A percentile compares a stretch with the other conserved stretches of the same genome.
Conservation (phyloP, 2,329 filamentous ascomycete species). For the Venturia oleaginea region DNA sequence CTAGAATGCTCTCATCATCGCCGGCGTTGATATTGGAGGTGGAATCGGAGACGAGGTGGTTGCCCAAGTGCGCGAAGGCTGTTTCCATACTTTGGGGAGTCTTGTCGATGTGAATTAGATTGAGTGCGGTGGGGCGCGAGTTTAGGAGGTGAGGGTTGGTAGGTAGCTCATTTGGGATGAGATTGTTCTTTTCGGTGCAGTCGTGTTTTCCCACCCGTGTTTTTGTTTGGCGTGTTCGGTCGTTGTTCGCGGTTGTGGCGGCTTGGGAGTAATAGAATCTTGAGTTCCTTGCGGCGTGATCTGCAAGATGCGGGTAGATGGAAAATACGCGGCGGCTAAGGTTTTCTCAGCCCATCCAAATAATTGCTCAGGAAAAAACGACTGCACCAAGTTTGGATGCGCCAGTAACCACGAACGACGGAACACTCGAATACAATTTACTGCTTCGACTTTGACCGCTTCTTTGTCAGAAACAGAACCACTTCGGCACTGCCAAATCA, state of each 20-base stretch:
- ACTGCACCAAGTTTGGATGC: too few relatives aligned
- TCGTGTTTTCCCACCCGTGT: background rate
- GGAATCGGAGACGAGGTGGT: conserved; percentile 76
- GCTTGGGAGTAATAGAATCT: background rate
- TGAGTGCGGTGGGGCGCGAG: background rate
- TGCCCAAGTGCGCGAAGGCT: conserved; percentile 39
- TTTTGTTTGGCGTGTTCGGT: background rate
- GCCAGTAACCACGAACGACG: too few relatives aligned
- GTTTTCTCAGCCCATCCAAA: too few relatives aligned
- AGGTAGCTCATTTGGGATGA: background rate
- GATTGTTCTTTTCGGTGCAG: background rate
- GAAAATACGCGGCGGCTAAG: too few relatives aligned
- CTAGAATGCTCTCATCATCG: conserved; percentile 78
- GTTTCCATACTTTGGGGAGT: conserved; percentile 2
- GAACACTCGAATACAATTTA: too few relatives aligned
- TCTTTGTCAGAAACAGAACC: too few relatives aligned
- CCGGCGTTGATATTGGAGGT: conserved; percentile 81
- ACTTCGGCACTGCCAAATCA: too few relatives aligned
- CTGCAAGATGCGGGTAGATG: background rate
- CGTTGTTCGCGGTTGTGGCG: background rate
- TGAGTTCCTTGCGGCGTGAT: background rate
- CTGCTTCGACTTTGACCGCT: too few relatives aligned
- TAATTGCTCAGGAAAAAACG: too few relatives aligned
- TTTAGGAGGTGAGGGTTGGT: background rate
- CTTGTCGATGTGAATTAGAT: background rate